Conservation (phyloP, 495 filamentous ascomycete genomes). For the Neurospora sp. region DNA sequence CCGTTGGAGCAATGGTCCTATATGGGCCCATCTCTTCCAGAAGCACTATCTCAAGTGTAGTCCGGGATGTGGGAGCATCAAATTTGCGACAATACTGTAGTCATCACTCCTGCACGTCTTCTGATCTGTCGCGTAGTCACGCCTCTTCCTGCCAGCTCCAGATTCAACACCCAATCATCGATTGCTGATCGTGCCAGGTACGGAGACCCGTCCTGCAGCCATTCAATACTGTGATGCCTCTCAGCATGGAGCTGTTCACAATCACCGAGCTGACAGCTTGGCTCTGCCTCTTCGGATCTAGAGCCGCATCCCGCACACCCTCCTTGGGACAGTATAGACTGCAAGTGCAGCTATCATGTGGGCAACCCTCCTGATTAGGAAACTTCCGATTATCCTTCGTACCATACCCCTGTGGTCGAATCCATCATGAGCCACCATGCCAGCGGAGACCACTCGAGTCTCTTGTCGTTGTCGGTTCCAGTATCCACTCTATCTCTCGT, state of each 20-base stretch:
- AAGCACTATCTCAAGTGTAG: not conserved
- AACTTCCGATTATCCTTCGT: not conserved
- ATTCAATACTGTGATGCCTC: constrained; percentile 2
- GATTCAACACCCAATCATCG: not conserved
- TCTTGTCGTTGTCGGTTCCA: not conserved
- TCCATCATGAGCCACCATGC: not conserved
- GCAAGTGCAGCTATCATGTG: not conserved
- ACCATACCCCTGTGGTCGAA: constrained; percentile 1
- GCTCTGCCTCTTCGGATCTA: not conserved
- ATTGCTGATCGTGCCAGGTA: not conserved
- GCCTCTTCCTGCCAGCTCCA: not conserved
- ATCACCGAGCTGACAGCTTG: constrained; percentile 1
- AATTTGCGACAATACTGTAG: not conserved
- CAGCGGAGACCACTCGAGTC: not conserved
- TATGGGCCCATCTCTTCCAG: not conserved
- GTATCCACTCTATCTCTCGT: not conserved
- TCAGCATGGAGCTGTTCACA: constrained; percentile 4
- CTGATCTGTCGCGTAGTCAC: not conserved
- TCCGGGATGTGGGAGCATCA: not conserved
- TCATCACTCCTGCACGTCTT: not conserved
- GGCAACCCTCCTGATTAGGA: not conserved
- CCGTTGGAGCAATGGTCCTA: not conserved
- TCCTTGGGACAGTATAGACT: not conserved
- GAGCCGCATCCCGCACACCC: not conserved
- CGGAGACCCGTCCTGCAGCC: constrained; percentile 2